Evolutionary conservation across 2,329 filamentous ascomycete genomes (phyloP).

Genomic region (Apiospora pterosperma): DNA sequence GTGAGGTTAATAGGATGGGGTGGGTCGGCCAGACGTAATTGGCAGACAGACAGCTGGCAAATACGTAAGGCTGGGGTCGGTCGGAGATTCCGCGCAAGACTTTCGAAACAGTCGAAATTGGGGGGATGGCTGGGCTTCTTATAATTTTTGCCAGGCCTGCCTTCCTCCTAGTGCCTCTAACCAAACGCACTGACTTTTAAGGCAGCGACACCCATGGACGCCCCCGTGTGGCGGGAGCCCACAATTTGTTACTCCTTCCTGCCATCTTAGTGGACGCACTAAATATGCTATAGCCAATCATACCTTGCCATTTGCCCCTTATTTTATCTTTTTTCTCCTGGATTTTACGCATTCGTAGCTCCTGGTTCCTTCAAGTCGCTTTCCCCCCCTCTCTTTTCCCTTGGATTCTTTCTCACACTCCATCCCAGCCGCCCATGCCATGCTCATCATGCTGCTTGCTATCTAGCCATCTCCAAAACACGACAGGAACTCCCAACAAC

Average conservation of each 20-base stretch:
- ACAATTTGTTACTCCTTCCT: conserved; percentile 16
- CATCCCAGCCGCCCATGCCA: neutral
- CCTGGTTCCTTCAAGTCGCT: conserved; percentile 18
- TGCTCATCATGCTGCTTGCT: too few relatives aligned
- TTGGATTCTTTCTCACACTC: neutral
- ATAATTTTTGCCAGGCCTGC: conserved; percentile 46
- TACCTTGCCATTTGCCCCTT: conserved; percentile 16
- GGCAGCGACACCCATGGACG: conserved; percentile 17
- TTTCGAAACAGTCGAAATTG: conserved; percentile 44
- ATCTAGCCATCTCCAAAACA: neutral
- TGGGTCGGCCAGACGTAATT: conserved; percentile 20
- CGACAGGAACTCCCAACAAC: neutral
- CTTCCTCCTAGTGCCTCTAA: conserved; percentile 15
- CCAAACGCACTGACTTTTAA: conserved; percentile 22
- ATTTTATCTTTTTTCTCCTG: conserved; percentile 24
- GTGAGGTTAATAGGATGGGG: conserved; percentile 1
- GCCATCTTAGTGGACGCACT: conserved; percentile 23
- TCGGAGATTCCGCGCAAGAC: conserved; percentile 54
- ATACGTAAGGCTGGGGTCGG: conserved; percentile 37
- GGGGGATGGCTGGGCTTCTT: conserved; percentile 51
- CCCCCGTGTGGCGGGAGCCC: conserved; percentile 27
- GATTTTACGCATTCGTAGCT: conserved; percentile 21
- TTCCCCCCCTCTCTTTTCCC: neutral
- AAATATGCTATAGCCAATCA: conserved; percentile 21
- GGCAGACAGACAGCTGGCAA: conserved; percentile 21